phyloP scores from a whole-genome alignment of 2,329 filamentous ascomycete species.

The Aspergillus floridensis region DNA sequence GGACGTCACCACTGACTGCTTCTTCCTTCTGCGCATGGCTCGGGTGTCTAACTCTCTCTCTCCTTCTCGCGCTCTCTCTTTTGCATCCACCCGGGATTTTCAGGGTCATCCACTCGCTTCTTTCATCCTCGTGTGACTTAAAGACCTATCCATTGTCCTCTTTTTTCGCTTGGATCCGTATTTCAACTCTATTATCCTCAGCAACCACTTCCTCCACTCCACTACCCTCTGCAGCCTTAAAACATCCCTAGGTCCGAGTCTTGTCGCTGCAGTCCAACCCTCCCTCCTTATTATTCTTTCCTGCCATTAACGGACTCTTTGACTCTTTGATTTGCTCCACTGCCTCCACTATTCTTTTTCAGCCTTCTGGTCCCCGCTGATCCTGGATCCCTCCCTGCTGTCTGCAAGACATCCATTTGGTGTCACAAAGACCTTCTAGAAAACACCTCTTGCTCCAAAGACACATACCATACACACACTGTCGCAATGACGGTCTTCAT shows the following conservation, averaged over 20 bases:
- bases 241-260: constrained; percentile 11
- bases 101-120: constrained; percentile 10
- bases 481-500: constrained; percentile 34
- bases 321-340: neutral
- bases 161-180: constrained; percentile 5
- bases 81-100: constrained; percentile 6
- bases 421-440: neutral
- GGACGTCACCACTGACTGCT: constrained; percentile 10
- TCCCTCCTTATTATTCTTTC: neutral
- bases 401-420: neutral
- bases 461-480: neutral
- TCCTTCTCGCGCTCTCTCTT: neutral
- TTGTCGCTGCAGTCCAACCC: neutral
- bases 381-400: neutral
- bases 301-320: neutral
- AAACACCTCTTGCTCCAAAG: neutral
- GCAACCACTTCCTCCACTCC: neutral
- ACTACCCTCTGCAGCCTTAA: neutral
- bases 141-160: constrained; percentile 6
- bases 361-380: neutral
- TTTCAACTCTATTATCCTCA: neutral
- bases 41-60: constrained; percentile 13
- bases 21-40: constrained; percentile 10
- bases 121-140: constrained; percentile 11
- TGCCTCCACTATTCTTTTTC: neutral